phyloP scores from a whole-genome alignment of 1,284 basidiomycete species.

The Wallemia ichthyophaga region DNA sequence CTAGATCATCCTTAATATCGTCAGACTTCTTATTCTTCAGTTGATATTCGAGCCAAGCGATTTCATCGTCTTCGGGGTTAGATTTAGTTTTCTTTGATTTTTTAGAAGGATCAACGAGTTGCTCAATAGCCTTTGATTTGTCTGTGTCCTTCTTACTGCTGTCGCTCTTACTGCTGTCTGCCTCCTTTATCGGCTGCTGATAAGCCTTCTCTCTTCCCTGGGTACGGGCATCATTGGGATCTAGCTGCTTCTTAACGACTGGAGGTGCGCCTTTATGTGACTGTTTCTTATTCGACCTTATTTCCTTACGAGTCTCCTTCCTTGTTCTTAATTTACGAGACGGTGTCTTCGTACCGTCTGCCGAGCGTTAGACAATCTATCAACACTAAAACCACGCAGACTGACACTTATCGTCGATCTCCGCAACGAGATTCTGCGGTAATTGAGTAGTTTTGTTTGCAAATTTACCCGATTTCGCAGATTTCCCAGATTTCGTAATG shows the following conservation, averaged over 20 bases:
- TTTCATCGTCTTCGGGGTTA: constrained; percentile 41
- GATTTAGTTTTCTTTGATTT: constrained; percentile 20
- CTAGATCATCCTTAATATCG: constrained; percentile 22
- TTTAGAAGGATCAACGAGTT: not conserved
- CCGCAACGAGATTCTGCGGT: not conserved
- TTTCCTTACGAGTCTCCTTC: not conserved
- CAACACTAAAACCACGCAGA: not conserved
- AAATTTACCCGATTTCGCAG: no score
- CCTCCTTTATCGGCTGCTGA: not conserved
- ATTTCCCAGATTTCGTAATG: not conserved
- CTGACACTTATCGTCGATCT: constrained; percentile 2
- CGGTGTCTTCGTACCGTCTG: not conserved
- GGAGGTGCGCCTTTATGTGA: not conserved
- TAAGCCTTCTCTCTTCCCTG: not conserved
- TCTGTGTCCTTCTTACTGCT: not conserved
- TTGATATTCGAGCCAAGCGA: constrained; percentile 40
- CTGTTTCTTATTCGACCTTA: not conserved
- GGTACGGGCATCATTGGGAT: constrained; percentile 1
- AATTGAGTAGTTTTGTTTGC: not conserved
- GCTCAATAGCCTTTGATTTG: constrained; percentile 1
- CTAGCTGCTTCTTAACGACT: not conserved
- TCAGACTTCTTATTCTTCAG: constrained; percentile 24
- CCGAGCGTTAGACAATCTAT: not conserved
- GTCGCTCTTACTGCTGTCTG: not conserved
- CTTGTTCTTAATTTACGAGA: not conserved